Conservation (phyloP, 306 rosid species). For the Rosa multiflora region DNA sequence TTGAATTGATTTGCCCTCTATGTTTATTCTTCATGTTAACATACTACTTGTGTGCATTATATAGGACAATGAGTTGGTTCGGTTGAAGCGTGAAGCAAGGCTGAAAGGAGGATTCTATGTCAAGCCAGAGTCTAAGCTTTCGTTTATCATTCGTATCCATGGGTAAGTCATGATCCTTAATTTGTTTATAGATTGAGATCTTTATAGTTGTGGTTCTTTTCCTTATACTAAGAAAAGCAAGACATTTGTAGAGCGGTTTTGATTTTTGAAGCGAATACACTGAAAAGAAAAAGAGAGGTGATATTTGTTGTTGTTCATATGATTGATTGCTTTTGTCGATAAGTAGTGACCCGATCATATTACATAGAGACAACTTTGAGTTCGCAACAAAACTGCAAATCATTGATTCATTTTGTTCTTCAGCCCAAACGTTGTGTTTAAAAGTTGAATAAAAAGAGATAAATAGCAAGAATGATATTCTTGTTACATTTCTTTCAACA, state of each 20-base stretch:
- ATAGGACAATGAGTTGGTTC: too few relatives aligned
- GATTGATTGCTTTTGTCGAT: not conserved
- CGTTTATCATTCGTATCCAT: too few relatives aligned
- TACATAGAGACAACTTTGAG: not conserved
- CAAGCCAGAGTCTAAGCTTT: too few relatives aligned
- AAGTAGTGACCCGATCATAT: not conserved
- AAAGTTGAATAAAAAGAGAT: not conserved
- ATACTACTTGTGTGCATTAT: too few relatives aligned
- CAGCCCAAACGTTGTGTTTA: not conserved
- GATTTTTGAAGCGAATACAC: not conserved
- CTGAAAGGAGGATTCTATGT: too few relatives aligned
- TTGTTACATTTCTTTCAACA: not conserved
- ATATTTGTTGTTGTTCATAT: constrained; percentile 13
- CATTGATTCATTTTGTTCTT: constrained; percentile 4
- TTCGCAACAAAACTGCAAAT: not conserved
- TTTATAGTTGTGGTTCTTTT: too few relatives aligned
- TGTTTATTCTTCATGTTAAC: too few relatives aligned
- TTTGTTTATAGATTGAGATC: too few relatives aligned
- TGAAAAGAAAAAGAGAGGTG: constrained; percentile 8
- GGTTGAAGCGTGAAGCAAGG: too few relatives aligned
- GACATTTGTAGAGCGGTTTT: constrained; percentile 11
- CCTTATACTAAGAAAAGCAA: constrained; percentile 43
- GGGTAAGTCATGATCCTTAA: too few relatives aligned
- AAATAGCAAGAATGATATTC: not conserved
- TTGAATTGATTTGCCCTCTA: too few relatives aligned